Percentiles rank a stretch among this genome's conserved stretches.
Conservation (phyloP, 2,329 filamentous ascomycete genomes). For the Scedosporium dehoogii region DNA sequence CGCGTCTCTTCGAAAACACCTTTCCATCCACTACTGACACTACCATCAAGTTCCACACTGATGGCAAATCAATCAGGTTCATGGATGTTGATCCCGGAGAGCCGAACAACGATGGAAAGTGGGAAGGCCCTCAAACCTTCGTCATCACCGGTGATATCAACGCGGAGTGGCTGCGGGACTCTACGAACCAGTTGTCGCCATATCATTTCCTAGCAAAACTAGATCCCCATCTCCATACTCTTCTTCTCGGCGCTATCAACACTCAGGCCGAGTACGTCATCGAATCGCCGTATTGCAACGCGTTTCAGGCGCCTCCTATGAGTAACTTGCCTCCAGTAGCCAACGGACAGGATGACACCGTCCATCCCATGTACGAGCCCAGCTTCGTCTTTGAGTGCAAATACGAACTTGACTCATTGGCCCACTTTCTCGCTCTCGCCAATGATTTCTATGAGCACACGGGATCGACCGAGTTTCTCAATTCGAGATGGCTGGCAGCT, state of each 20-base stretch:
- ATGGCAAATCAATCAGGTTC: slow-evolving; percentile 32
- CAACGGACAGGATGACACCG: slow-evolving; percentile 74
- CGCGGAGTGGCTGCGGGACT: slow-evolving; percentile 86
- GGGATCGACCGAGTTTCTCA: slow-evolving; percentile 68
- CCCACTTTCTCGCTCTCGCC: slow-evolving; percentile 74
- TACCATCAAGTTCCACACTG: slow-evolving; percentile 77
- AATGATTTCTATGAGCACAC: slow-evolving; percentile 84
- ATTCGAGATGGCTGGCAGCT: slow-evolving; percentile 66
- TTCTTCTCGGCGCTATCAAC: slow-evolving; percentile 90
- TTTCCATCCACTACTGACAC: slow-evolving; percentile 90
- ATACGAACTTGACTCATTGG: slow-evolving; percentile 93
- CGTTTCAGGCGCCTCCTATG: slow-evolving; percentile 87
- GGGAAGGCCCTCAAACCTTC: slow-evolving; percentile 83
- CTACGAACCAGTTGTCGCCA: slow-evolving; percentile 84
- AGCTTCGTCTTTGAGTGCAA: slow-evolving; percentile 93
- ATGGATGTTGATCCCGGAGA: slow-evolving; percentile 27
- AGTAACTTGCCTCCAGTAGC: slow-evolving; percentile 61
- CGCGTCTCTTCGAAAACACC: slow-evolving; percentile 87
- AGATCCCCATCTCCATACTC: slow-evolving; percentile 63
- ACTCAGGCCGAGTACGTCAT: slow-evolving; percentile 95
- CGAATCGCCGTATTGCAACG: slow-evolving; percentile 92
- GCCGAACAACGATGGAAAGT: slow-evolving; percentile 47
- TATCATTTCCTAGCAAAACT: slow-evolving; percentile 80
- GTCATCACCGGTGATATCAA: slow-evolving; percentile 91
- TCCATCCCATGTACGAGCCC: slow-evolving; percentile 81